Evolutionary conservation across 2,329 filamentous ascomycete species (phyloP).

Genomic region (Botrytis tulipae): DNA sequence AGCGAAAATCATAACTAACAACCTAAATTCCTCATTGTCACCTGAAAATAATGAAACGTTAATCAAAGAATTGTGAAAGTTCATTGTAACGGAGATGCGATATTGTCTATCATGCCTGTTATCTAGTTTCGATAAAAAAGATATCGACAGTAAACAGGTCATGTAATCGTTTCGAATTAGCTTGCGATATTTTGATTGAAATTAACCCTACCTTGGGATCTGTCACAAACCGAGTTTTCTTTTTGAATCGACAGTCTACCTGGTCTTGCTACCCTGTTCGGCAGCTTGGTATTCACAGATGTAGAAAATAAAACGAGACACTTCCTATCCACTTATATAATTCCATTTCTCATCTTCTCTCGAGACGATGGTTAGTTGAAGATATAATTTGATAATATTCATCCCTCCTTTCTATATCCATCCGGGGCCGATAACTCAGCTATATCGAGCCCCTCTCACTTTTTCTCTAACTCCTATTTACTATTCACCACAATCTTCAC

Average conservation of each 20-base stretch:
- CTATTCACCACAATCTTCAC: background rate
- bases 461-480: background rate
- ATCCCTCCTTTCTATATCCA: too few species aligned
- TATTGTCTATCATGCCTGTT: accelerated
- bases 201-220: background rate
- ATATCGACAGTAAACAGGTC: too few species aligned
- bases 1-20: background rate
- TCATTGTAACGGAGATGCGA: background rate
- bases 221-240: background rate
- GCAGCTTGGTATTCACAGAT: too few species aligned
- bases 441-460: too few species aligned
- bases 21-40: background rate
- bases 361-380: too few species aligned
- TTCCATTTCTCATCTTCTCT: too few species aligned
- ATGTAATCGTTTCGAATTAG: background rate
- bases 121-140: background rate
- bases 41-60: background rate
- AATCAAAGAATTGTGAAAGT: background rate
- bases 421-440: too few species aligned
- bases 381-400: too few species aligned
- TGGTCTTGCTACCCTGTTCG: accelerated
- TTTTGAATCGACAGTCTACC: background rate
- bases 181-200: background rate
- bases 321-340: too few species aligned
- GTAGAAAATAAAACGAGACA: too few species aligned